Conservation (phyloP, 2,329 filamentous ascomycete species). For the Alternaria dauci region DNA sequence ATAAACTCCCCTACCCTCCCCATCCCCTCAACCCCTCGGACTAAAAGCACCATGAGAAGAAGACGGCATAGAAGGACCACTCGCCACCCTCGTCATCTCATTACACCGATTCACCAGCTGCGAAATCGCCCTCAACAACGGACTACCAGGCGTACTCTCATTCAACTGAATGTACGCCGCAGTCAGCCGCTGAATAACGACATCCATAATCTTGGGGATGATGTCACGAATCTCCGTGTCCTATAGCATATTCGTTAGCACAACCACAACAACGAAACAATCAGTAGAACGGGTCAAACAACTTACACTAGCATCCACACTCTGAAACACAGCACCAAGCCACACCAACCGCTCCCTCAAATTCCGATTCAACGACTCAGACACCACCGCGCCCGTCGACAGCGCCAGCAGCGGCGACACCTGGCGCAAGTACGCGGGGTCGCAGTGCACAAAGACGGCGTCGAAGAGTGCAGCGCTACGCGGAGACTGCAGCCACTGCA, state of each 20-base stretch:
- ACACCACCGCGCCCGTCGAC: constrained; percentile 70
- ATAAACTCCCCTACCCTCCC: too few relatives aligned
- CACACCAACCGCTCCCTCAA: constrained; percentile 65
- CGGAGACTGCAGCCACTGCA: constrained; percentile 68
- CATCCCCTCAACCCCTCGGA: constrained; percentile 19
- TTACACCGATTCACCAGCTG: constrained; percentile 51
- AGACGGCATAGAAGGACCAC: too few relatives aligned
- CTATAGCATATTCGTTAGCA: constrained; percentile 43
- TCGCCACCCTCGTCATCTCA: constrained; percentile 41
- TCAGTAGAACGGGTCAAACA: neutral
- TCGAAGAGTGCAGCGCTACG: constrained; percentile 69
- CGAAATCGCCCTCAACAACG: constrained; percentile 62
- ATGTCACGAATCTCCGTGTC: constrained; percentile 65
- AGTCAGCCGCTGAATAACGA: constrained; percentile 65
- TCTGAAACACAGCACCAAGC: constrained; percentile 64
- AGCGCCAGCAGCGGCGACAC: constrained; percentile 67
- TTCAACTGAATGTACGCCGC: constrained; percentile 65
- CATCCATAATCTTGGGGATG: constrained; percentile 67
- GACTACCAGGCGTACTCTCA: constrained; percentile 60
- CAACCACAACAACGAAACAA: neutral
- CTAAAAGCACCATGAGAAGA: constrained; percentile 16
- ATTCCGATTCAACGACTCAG: constrained; percentile 63
- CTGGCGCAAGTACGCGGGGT: constrained; percentile 63
- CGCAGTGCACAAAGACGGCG: constrained; percentile 65
- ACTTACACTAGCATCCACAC: constrained; percentile 63